These are phyloP conservation scores for Phalaenopsis aphrodite DNA, from an alignment of 106 monocot species.

Conservation along the genomic window DNA sequence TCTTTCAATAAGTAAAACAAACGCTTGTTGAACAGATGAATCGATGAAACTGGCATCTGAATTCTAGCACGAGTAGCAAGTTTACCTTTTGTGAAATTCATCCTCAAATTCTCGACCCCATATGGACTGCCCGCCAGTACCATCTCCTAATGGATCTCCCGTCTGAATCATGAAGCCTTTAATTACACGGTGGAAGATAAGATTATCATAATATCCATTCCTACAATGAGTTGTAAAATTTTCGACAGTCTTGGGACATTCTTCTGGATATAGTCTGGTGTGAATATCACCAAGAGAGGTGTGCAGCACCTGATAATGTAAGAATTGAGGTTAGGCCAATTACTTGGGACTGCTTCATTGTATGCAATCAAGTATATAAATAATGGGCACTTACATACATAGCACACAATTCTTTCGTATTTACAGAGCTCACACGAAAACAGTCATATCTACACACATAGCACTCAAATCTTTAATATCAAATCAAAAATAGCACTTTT, in stretches of 20 bases:
- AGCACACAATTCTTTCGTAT: too few species aligned
- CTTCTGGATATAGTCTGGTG: conserved; percentile 85
- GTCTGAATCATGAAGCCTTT: conserved; percentile 99
- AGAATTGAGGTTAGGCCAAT: conserved; percentile 4
- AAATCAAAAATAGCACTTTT: too few species aligned
- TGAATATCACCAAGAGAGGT: conserved; percentile 95
- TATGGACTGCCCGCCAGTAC: conserved; percentile 97
- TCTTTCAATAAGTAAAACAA: neutral
- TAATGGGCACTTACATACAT: too few species aligned
- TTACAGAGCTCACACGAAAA: too few species aligned
- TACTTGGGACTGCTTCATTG: neutral
- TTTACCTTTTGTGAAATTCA: conserved; percentile 96
- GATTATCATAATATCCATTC: conserved; percentile 99
- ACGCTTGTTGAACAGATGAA: neutral
- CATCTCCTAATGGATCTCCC: conserved; percentile 97
- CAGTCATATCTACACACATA: too few species aligned
- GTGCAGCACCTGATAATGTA: conserved; percentile 57
- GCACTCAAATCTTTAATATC: too few species aligned
- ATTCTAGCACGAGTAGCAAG: neutral
- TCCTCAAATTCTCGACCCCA: conserved; percentile 99
- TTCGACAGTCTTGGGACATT: conserved; percentile 98
- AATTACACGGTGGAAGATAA: conserved; percentile 95
- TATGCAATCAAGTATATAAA: neutral
- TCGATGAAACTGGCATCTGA: neutral
- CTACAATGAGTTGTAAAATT: conserved; percentile 96